Evolutionary conservation across 352 stramenopile species (phyloP), one percentile per base, ranked within the genome.

Genomic region (Globisporangium nagaii): DNA sequence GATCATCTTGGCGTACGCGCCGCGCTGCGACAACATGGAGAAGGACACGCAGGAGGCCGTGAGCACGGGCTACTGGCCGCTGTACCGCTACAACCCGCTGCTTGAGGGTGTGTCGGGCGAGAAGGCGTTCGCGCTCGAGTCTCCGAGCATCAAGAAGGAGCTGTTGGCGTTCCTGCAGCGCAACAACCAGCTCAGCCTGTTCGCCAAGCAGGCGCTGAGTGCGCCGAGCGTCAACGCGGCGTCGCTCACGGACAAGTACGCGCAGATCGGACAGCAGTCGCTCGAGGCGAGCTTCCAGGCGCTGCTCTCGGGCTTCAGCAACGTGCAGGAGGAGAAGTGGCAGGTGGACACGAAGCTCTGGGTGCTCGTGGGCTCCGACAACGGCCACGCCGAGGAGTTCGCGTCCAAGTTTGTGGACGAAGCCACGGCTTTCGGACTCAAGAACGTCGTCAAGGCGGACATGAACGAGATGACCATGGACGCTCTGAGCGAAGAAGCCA

Each of bases 11-110:
- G 88, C 86, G 17, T 97, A 97, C 56, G 80, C 85, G 0, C 90
- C 90, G 30, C 85, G 74, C 32, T 79, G 88, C 47, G 74, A 77
- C n/a, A 75, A 86, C 63, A 85, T 86, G 72, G 86, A 94, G 64
- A 84, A 95, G 62, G 90, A 96, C 57, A 95, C 83, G 20, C 74
- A 78, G 24, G 81, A 93, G 64, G 90, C 90, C 24, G 86, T 96
- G 42, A 81, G 86, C 46, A 81, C 64, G 13, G 90, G 88, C 22
- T 96, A 96, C 70, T 96, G 88, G 88, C 90, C 88, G 42, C 61
- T 96, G n/a, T 97, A 96, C 71, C 81, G 86, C n/a, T 95, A 93
- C 75, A 93, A 96, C 62, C 88, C 88, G 32, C 42, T 83, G 41
- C 68, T 93, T 8, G 75, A 88, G 30, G 75, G 88, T 25, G 70